Evolutionary conservation across 148 eudicot genomes (phyloP), one percentile per base, ranked within the genome.

Genomic region (Diospyros lotus): DNA sequence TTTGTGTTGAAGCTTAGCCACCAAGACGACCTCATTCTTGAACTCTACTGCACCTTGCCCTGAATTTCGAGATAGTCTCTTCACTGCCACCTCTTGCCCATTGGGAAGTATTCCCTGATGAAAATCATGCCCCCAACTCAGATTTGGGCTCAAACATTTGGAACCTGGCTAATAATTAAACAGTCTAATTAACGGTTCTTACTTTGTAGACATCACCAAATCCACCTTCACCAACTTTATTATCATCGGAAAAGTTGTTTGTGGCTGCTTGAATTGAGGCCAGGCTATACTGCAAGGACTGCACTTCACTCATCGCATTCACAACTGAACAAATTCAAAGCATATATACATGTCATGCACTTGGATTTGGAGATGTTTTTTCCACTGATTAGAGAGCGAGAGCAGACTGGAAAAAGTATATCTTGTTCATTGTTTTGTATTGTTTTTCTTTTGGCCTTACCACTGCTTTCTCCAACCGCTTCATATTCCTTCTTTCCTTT

Each of bases 1-100:
- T n/a, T 82, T 77, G 55, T 87, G 90, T 28, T 83, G 88, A 41
- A 87, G 86, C 76, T 82, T 85, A 18, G 85, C 88, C 55, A 87
- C 73, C 67, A 87, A 61, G 9, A 79, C 4, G 63, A 80, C 81
- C 75, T 87, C 90, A 58, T 82, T 85, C 66, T 74, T 83, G 78
- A 87, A 87, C 67, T 87, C 85, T 2, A 17, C 1, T 77, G 76
- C 83, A 41, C 90, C 88, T 80, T 87, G 86, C 6, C 67, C 72
- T 6, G 86, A 77, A 45, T 46, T 77, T 64, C n/a, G 77, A 8
- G 86, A 79, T n/a, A 85, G 68, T 60, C 88, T 83, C 72, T 87
- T 87, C 51, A 87, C 90, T 40, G 90, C 90, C 62, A 87, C 72
- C 48, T 77, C 77, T 73, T 81, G 74, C 55, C 88, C 88, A 73